phyloP scores from a whole-genome alignment of 768 basidiomycete genomes.

The Suillus subalutaceus region DNA sequence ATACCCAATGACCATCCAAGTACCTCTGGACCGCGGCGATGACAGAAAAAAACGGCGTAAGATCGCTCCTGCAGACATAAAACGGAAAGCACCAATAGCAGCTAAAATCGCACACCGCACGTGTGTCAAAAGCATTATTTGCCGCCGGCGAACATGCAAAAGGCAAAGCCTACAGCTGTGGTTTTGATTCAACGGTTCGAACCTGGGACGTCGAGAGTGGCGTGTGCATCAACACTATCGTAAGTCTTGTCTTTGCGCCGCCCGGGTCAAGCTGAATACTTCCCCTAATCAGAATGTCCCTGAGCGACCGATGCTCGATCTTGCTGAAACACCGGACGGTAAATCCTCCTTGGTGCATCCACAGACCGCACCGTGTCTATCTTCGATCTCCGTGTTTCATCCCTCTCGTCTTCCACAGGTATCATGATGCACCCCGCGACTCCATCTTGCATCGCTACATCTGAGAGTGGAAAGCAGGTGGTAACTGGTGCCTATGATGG shows the following conservation, averaged over 20 bases:
- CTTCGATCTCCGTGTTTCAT: conserved; percentile 63
- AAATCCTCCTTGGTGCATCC: conserved; percentile 55
- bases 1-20: conserved; percentile 68
- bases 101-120: conserved; percentile 83
- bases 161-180: conserved; percentile 68
- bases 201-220: conserved; percentile 86
- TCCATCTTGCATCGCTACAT: conserved; percentile 56
- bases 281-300: conserved; percentile 52
- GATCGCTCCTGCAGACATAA: conserved; percentile 42
- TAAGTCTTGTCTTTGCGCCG: conserved; percentile 37
- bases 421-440: conserved; percentile 65
- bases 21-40: conserved; percentile 30
- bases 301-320: conserved; percentile 74
- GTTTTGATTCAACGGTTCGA: conserved; percentile 89
- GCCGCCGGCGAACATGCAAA: conserved; percentile 31
- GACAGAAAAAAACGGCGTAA: conserved; percentile 66
- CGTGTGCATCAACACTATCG: conserved; percentile 69
- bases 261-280: not conserved
- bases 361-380: conserved; percentile 75
- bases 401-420: conserved; percentile 39
- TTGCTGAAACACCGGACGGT: conserved; percentile 51
- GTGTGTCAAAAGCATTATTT: conserved; percentile 78
- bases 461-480: conserved; percentile 44
- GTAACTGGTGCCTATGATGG: conserved; percentile 81
- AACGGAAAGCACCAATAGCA: conserved; percentile 65